A percentile compares a stretch with the other conserved stretches of the same genome.
phyloP scores from a whole-genome alignment of 2,329 filamentous ascomycete species.

The Diaporthe ilicicola region DNA sequence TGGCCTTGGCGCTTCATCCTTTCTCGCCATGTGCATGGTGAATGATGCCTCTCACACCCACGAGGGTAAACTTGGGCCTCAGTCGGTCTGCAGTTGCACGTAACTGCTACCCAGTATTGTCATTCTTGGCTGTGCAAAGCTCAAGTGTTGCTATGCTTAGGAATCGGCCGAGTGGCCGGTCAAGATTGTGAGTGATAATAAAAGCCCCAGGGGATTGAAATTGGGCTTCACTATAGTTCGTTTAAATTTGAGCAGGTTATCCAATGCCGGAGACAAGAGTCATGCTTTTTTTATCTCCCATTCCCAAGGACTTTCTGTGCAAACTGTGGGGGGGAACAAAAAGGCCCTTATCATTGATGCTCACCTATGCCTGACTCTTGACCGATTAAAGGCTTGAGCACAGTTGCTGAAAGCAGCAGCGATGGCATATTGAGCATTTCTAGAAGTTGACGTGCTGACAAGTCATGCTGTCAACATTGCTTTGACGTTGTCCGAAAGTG shows the following conservation, averaged over 20 bases:
- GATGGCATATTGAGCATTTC: neutral
- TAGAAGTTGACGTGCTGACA: neutral
- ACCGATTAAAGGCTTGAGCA: neutral
- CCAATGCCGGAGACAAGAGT: neutral
- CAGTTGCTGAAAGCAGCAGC: neutral
- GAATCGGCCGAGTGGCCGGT: neutral
- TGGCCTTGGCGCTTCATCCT: neutral
- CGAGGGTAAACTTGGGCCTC: no score
- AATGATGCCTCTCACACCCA: neutral
- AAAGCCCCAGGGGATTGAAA: neutral
- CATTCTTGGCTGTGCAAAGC: neutral
- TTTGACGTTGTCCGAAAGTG: neutral
- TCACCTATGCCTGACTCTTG: neutral
- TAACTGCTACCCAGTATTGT: no score
- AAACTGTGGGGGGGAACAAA: no score
- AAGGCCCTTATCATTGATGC: no score
- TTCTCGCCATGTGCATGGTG: neutral
- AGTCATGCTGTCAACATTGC: neutral
- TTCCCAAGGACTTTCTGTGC: no score
- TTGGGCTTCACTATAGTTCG: no score
- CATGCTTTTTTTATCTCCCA: neutral
- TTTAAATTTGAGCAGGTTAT: no score
- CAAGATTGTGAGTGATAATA: neutral
- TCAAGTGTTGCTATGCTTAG: neutral
- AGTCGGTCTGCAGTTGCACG: no score